Evolutionary conservation across 2,329 filamentous ascomycete species (phyloP), one percentile per base, ranked within the genome.

Genomic region (Orbilia brochopaga): DNA sequence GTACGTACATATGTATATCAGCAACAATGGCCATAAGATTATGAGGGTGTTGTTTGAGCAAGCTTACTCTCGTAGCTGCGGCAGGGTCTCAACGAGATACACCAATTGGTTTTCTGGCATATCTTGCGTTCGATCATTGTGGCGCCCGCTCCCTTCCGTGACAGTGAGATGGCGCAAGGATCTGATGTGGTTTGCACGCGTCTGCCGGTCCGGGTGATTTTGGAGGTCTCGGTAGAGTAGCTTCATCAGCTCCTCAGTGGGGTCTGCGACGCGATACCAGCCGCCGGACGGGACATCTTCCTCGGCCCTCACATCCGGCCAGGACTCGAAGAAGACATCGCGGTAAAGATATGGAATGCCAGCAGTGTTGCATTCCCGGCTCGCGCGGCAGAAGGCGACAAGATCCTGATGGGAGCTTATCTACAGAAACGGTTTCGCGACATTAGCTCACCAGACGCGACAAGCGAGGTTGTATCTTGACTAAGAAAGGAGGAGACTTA

Each of bases 371-470:
- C 55, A 54, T 52, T 60, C 42, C 24, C 67, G 67, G 55, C 59
- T 65, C 23, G 60, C 67, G 24, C 51, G 54, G 32, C 67, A 72
- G 55, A 72, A 72, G 27, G 67, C 40, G 50, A 72, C 56, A 40
- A 72, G 67, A 51, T 72, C 67, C 19, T 60, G 67, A 51, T 64
- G 67, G 13, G 67, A 60, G 42, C 17, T 55, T 21, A 72, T 72
- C 67, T 72, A 27, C 23, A 19, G 15, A 19, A 23, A 17, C 10
- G 27, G 11, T 46, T 19, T n/a, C 19, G 23, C 17, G 2, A 13
- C 24, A 8, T 57, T 54, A 59, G 55, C 42, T 32, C 24, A 15
- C 11, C 21, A 4, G 19, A 11, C 50, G 21, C 50, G 17, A 32
- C 23, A 19, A 7, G 30, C 6, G 50, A 17, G 2, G 8, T 19